phyloP scores from a whole-genome alignment of 768 basidiomycete genomes.

The Russula vinacea region DNA sequence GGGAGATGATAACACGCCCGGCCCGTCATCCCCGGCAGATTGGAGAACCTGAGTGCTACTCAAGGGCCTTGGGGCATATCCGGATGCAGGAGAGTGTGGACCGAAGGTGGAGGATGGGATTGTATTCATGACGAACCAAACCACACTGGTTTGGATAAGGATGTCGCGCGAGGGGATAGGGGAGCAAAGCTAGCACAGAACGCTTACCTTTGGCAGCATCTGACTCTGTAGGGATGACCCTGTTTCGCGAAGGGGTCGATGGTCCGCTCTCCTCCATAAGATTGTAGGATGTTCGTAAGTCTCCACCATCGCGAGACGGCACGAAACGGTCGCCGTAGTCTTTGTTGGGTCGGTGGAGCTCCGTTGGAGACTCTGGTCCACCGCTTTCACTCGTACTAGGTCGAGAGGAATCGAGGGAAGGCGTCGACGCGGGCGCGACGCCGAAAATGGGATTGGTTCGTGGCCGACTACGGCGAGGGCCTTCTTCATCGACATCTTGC shows the following conservation, averaged over 20 bases:
- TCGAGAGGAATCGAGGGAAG: constrained; percentile 53
- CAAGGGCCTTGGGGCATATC: background rate
- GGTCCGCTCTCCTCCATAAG: constrained; percentile 50
- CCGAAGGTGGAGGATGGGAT: background rate
- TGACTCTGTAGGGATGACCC: constrained; percentile 43
- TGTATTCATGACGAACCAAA: background rate
- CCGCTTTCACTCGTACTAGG: constrained; percentile 54
- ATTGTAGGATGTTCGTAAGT: constrained; percentile 60
- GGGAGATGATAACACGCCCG: background rate
- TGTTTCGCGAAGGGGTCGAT: constrained; percentile 41
- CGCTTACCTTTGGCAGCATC: constrained; percentile 45
- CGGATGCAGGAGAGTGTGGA: background rate
- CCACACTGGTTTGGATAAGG: background rate
- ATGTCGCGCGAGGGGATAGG: background rate
- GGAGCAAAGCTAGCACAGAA: background rate
- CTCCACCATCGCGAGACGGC: constrained; percentile 55
- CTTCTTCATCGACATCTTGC: constrained; percentile 56
- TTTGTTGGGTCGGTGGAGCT: constrained; percentile 30
- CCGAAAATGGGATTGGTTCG: constrained; percentile 56
- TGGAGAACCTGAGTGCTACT: background rate
- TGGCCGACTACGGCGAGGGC: constrained; percentile 50
- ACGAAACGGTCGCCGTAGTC: constrained; percentile 60
- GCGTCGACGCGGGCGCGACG: constrained; percentile 47
- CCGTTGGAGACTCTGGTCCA: constrained; percentile 45
- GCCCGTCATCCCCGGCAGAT: constrained; percentile 15